These are phyloP conservation scores for Phyllosticta ampelicida DNA, from an alignment of 2,329 filamentous ascomycete species.

Conservation along the genomic window DNA sequence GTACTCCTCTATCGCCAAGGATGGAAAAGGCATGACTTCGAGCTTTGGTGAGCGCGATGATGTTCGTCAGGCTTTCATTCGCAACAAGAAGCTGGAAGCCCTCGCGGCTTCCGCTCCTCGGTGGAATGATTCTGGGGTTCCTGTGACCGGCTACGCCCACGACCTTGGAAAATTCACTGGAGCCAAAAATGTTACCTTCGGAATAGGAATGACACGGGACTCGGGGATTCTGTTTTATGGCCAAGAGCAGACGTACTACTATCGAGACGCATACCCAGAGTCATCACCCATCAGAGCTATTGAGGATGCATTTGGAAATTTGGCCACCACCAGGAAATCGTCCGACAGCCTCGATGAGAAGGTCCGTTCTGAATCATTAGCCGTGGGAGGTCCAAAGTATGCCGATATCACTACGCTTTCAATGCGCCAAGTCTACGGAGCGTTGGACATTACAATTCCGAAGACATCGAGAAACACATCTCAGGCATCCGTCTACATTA, in stretches of 20 bases:
- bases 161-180: constrained; percentile 25
- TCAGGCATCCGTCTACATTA: constrained; percentile 29
- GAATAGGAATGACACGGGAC: constrained; percentile 31
- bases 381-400: constrained; percentile 28
- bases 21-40: constrained; percentile 2
- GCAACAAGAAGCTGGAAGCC: constrained; percentile 15
- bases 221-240: constrained; percentile 32
- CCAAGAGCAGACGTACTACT: constrained; percentile 30
- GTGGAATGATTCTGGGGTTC: constrained; percentile 16
- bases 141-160: constrained; percentile 20
- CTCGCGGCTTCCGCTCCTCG: constrained; percentile 15
- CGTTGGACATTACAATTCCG: constrained; percentile 31
- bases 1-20: constrained; percentile 21
- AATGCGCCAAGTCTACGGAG: constrained; percentile 32
- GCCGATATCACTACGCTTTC: constrained; percentile 32
- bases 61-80: background rate
- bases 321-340: constrained; percentile 24
- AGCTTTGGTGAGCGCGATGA: constrained; percentile 4
- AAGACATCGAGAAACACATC: constrained; percentile 18
- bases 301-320: constrained; percentile 31
- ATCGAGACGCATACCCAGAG: constrained; percentile 23
- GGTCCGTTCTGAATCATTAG: constrained; percentile 19
- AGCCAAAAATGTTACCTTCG: constrained; percentile 28
- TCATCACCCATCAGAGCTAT: constrained; percentile 19
- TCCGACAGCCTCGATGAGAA: constrained; percentile 24